Percentiles rank a stretch among this genome's conserved stretches.
Evolutionary conservation across 305 asterid species (phyloP).

Genomic region (Solanum hybrid): DNA sequence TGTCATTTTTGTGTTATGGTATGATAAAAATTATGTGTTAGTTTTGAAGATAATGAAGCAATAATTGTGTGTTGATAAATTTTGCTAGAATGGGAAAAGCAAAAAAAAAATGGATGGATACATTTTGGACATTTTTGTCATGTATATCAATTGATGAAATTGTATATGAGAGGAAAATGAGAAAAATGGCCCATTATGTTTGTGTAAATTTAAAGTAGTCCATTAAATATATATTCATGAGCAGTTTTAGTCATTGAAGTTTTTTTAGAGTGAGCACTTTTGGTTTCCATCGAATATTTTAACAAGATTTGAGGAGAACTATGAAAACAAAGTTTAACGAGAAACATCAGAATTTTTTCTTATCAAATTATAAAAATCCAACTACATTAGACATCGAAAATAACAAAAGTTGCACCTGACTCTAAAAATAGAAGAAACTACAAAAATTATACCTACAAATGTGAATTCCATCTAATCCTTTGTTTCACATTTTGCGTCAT

Average conservation of each 20-base stretch:
- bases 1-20: not conserved
- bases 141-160: not conserved
- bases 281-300: not conserved
- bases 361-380: not conserved
- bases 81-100: not conserved
- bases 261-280: not conserved
- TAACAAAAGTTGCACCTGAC: not conserved
- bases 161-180: not conserved
- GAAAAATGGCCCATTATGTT: not conserved
- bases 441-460: not conserved
- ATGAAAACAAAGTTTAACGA: not conserved
- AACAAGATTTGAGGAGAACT: not conserved
- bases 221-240: not conserved
- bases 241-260: not conserved
- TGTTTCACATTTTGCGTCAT: not conserved
- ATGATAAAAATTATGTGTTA: not conserved
- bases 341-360: not conserved
- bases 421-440: not conserved
- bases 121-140: not conserved
- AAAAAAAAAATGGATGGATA: not conserved
- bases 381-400: not conserved
- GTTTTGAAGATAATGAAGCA: not conserved
- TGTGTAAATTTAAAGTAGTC: not conserved
- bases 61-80: not conserved
- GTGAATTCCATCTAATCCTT: not conserved